A percentile compares a stretch with the other conserved stretches of the same genome.
phyloP scores from a whole-genome alignment of 306 rosid species.

The Vicia faba region DNA sequence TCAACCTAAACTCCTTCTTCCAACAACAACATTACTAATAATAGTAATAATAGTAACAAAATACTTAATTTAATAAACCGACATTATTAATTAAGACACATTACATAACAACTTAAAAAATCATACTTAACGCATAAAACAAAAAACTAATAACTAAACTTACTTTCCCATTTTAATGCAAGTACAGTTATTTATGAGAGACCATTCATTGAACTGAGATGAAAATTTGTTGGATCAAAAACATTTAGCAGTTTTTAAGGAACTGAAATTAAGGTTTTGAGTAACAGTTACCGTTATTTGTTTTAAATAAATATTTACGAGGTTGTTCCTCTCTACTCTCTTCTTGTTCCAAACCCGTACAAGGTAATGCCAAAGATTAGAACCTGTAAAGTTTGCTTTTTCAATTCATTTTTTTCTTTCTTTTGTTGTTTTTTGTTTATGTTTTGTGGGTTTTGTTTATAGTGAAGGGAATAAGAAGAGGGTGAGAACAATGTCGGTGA shows the following conservation, averaged over 20 bases:
- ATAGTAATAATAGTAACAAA: too few relatives aligned
- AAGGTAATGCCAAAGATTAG: not conserved
- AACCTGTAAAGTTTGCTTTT: conserved; percentile 35
- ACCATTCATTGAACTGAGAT: conserved; percentile 28
- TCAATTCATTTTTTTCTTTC: not conserved
- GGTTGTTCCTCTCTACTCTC: conserved; percentile 45
- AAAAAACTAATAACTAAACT: not conserved
- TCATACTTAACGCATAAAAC: not conserved
- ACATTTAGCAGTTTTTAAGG: conserved; percentile 22
- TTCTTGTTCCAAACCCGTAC: conserved; percentile 30
- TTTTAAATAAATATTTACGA: conserved; percentile 1
- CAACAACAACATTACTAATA: not conserved
- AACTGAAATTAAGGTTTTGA: conserved; percentile 30
- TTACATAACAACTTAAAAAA: not conserved
- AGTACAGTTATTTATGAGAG: not conserved
- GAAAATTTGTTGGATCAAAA: conserved; percentile 31
- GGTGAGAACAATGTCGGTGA: conserved; percentile 55
- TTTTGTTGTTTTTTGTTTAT: conserved; percentile 2
- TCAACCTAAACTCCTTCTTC: not conserved
- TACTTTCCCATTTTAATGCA: not conserved
- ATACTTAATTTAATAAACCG: not conserved
- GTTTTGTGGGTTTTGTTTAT: conserved; percentile 21
- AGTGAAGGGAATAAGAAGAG: conserved; percentile 30
- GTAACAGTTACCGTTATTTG: conserved; percentile 38
- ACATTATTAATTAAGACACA: not conserved